Base-by-base conservation (phyloP, 2,329 filamentous ascomycete species). In the Hymenoscyphus repandus region DNA sequence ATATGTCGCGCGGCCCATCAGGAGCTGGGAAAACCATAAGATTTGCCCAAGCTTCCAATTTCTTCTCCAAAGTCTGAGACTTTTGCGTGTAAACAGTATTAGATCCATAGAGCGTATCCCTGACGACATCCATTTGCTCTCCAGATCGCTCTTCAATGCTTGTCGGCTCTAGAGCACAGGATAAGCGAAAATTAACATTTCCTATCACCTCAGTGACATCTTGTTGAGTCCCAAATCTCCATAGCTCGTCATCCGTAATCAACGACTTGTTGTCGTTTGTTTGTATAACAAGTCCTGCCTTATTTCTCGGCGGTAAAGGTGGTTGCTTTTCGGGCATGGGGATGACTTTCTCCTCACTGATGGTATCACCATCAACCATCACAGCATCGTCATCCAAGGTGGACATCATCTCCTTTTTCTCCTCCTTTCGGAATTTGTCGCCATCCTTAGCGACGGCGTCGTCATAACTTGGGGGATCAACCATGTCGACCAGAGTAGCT, bases 181-280 rank as follows among this genome's bases (percentile, higher is more conserved):
- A 88, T n/a, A 96, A 75, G 45, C 93, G 86, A 64, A 92, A 90
- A 52, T 96, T 81, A 22, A 96, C 88, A 62, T 92, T 93, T 52
- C 90, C 90, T 72, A 96, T 91, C 41, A 96, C 92, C 69, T 99
- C 93, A 11, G 90, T 90, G 4, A 96, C 92, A 69, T 99, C 93
- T 70, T 99, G 91, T 64, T 99, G 93, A 32, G 64, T 58, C 18
- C 66, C 66, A 60, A 67, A 68, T 46, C 55, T 62, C 61, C 64
- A 65, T 36, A 66, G 46, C 36, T 67, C 61, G 27, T 63, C 60
- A n/a, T 64, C 58, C 5, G 63, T 51, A n/a, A 59, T 58, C n/a
- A 47, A 39, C n/a, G 60, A 50, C 36, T 60, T 64, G 10, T 39
- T 56, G 15, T 64, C 62, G 36, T 49, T 58, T 37, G 60, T 65